phyloP scores from a whole-genome alignment of 371 early-diverging fungal species.

The Neoconidiobolus thromboides region DNA sequence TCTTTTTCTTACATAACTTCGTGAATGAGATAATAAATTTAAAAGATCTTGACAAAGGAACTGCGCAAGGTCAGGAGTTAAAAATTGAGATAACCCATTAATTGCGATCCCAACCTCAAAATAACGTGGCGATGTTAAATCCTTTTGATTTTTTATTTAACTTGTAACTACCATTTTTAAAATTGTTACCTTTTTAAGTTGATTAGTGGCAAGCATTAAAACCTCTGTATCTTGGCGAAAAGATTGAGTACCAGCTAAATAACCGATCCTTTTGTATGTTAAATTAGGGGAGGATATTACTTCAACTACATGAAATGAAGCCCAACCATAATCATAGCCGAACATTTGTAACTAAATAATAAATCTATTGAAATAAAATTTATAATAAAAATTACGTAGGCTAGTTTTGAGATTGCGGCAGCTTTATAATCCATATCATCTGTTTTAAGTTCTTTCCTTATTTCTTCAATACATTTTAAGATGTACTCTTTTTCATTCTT shows the following conservation, averaged over 20 bases:
- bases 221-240: slow-evolving; percentile 90
- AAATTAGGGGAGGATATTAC: slow-evolving; percentile 85
- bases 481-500: slow-evolving; percentile 77
- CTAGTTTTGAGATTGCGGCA: slow-evolving; percentile 71
- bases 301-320: slow-evolving; percentile 89
- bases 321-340: slow-evolving; percentile 93
- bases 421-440: slow-evolving; percentile 75
- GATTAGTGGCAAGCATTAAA: slow-evolving; percentile 85
- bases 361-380: slow-evolving; percentile 9
- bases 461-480: slow-evolving; percentile 60
- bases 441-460: slow-evolving; percentile 63
- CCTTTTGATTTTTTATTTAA: slow-evolving; percentile 23
- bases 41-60: slow-evolving; percentile 76
- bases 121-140: slow-evolving; percentile 56
- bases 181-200: slow-evolving; percentile 67
- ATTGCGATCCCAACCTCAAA: slow-evolving; percentile 79
- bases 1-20: slow-evolving; percentile 83
- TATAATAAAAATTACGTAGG: slow-evolving; percentile 32
- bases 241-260: slow-evolving; percentile 73
- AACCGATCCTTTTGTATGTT: slow-evolving; percentile 72
- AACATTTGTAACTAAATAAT: slow-evolving; percentile 72
- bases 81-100: slow-evolving; percentile 75
- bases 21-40: slow-evolving; percentile 68
- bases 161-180: slow-evolving; percentile 14
- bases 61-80: slow-evolving; percentile 75